A percentile compares a stretch with the other conserved stretches of the same genome.
Evolutionary conservation across 2,329 filamentous ascomycete species (phyloP).

Genomic region (Colletotrichum liaoningense): DNA sequence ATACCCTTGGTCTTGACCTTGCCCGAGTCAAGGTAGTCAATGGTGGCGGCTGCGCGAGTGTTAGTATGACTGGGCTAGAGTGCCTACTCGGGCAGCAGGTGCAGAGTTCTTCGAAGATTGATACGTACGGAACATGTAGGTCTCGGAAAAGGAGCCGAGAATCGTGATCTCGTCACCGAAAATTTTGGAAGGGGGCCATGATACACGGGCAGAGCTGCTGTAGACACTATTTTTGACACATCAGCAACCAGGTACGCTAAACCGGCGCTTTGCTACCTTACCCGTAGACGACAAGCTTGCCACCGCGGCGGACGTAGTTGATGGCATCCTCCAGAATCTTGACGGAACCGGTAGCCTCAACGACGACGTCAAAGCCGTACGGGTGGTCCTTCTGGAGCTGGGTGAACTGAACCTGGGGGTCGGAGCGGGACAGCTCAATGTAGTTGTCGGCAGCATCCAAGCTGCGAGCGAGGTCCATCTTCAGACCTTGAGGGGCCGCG

Average conservation of each 20-base stretch:
- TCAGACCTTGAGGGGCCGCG: constrained; percentile 75
- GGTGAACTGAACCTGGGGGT: constrained; percentile 69
- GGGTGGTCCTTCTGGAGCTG: constrained; percentile 73
- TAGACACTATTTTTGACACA: constrained; percentile 64
- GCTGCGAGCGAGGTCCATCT: constrained; percentile 75
- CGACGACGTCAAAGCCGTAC: constrained; percentile 75
- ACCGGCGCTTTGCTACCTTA: constrained; percentile 26
- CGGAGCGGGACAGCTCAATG: constrained; percentile 63
- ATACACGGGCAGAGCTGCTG: constrained; percentile 68
- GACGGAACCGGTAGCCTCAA: constrained; percentile 76
- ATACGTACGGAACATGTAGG: constrained; percentile 73
- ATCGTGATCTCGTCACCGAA: constrained; percentile 78
- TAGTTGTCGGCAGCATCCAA: constrained; percentile 66
- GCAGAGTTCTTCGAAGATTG: neutral
- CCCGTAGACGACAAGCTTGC: constrained; percentile 77
- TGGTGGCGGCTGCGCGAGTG: constrained; percentile 51
- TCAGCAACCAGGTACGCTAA: neutral
- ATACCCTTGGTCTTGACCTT: constrained; percentile 75
- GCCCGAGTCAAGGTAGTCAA: constrained; percentile 66
- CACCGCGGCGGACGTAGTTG: constrained; percentile 77
- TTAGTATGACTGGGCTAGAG: constrained; percentile 1
- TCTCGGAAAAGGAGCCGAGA: constrained; percentile 78
- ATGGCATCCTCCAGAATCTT: constrained; percentile 78
- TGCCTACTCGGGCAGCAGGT: neutral
- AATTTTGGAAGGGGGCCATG: constrained; percentile 79